Evolutionary conservation across 2,329 filamentous ascomycete genomes (phyloP), one percentile per base, ranked within the genome.

Genomic region (Pseudopithomyces maydicus): DNA sequence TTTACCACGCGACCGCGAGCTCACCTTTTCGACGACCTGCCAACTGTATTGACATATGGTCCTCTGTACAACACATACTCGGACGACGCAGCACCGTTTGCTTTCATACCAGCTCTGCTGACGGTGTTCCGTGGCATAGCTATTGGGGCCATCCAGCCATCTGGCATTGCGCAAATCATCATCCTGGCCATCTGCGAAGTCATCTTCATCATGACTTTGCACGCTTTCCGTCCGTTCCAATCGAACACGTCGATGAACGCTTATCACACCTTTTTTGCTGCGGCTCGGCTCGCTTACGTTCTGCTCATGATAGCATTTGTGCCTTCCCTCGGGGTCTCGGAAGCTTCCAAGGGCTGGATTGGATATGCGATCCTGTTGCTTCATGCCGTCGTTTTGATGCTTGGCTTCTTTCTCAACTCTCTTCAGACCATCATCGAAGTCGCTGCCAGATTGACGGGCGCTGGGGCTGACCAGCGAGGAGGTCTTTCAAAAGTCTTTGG

Each of bases 1-100:
- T 87, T 89, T 55, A 86, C 82, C 22, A 95, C 91, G 0, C 88
- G 90, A 62, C 93, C 93, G 6, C 88, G 92, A 58, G 90, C 92
- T 1, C 90, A 92, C 64, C 82, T 99, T 10, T 99, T 97, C 73
- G 95, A 99, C 76, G 92, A 98, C 69, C 82, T 99, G 47, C 88
- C 92, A 6, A 97, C 92, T 0, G 88, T 98, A 8, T 82, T 99
- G 2, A 84, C 92, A 1, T 98, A 97, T 67, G 95, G 95, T 0
- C 92, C 95, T 5, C 81, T 99, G 7, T 99, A 99, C 72, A 99
- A 99, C 77, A 99, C 95, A 0, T 98, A 96, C 74, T 95, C 91
- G 22, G 95, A 99, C 74, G 90, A 94, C 73, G 92, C 92, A 0
- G 91, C 94, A 7, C 88, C 91, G 0, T 99, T 96, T 75, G 92